Percentiles rank a stretch among this genome's conserved stretches.
phyloP scores from a whole-genome alignment of 2,329 filamentous ascomycete genomes.

The Colletotrichum destructivum region DNA sequence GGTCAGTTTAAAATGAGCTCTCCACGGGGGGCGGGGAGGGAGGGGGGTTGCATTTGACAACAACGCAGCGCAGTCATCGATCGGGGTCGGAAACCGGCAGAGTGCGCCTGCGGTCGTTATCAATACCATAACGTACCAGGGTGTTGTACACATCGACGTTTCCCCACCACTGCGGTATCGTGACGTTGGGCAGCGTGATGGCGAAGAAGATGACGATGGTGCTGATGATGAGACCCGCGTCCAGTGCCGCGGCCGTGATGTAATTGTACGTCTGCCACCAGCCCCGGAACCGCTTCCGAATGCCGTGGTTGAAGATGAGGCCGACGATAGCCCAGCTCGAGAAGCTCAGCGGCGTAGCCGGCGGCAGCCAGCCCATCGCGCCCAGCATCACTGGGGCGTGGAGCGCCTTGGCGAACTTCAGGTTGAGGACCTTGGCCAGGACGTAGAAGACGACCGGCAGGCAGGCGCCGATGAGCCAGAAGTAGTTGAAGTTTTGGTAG shows the following conservation, averaged over 20 bases:
- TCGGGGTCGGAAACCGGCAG: neutral
- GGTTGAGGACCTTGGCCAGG: conserved; percentile 48
- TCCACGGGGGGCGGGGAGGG: too few species aligned
- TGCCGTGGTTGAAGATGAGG: conserved; percentile 70
- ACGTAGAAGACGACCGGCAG: conserved; percentile 66
- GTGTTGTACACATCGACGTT: conserved; percentile 65
- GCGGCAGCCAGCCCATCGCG: conserved; percentile 67
- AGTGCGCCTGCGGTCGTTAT: neutral
- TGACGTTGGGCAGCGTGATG: conserved; percentile 52
- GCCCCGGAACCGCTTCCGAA: conserved; percentile 66
- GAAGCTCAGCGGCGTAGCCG: conserved; percentile 73
- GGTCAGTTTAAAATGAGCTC: neutral
- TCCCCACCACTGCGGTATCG: conserved; percentile 61
- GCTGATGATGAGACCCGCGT: conserved; percentile 56
- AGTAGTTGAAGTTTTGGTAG: conserved; percentile 43
- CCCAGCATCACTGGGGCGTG: conserved; percentile 72
- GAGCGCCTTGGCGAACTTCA: conserved; percentile 62
- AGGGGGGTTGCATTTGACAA: neutral
- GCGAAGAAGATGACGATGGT: conserved; percentile 52
- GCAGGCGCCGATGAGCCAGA: conserved; percentile 59
- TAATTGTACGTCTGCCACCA: conserved; percentile 70
- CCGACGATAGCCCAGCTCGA: conserved; percentile 72
- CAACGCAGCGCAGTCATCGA: neutral
- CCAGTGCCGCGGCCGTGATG: conserved; percentile 57
- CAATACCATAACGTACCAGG: conserved; percentile 33